These are phyloP conservation scores for Fusarium equiseti DNA, from an alignment of 2,329 filamentous ascomycete species.

Conservation along the genomic window DNA sequence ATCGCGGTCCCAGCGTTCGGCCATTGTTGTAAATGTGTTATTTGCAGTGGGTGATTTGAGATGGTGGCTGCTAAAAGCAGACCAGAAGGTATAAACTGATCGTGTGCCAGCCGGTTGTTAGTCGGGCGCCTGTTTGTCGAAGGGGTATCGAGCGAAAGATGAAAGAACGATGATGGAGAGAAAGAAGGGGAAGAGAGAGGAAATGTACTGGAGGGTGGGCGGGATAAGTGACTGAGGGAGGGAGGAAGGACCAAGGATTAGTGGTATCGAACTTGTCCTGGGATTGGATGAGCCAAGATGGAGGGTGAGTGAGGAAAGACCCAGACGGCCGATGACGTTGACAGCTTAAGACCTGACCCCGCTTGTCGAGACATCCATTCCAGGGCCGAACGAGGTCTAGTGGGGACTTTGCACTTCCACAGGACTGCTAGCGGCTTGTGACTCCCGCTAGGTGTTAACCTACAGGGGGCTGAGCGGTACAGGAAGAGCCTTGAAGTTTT, in stretches of 20 bases:
- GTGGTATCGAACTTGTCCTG: constrained; percentile 20
- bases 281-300: constrained; percentile 40
- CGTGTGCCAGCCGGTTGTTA: constrained; percentile 17
- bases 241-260: constrained; percentile 19
- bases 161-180: constrained; percentile 11
- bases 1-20: constrained; percentile 66
- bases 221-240: constrained; percentile 38
- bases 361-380: constrained; percentile 34
- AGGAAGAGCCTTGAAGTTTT: constrained; percentile 18
- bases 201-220: constrained; percentile 40
- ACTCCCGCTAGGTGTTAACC: too few relatives aligned
- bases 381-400: constrained; percentile 36
- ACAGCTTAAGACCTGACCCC: constrained; percentile 37
- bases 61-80: constrained; percentile 20
- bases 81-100: constrained; percentile 25
- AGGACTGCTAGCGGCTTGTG: constrained; percentile 34
- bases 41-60: constrained; percentile 12
- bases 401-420: constrained; percentile 10
- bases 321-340: constrained; percentile 46
- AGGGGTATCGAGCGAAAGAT: constrained; percentile 19
- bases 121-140: constrained; percentile 13
- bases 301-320: constrained; percentile 32
- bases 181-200: constrained; percentile 19
- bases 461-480: constrained; percentile 30
- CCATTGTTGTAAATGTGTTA: constrained; percentile 41